Conservation (phyloP, 768 basidiomycete species). For the Lentinula lateritia region DNA sequence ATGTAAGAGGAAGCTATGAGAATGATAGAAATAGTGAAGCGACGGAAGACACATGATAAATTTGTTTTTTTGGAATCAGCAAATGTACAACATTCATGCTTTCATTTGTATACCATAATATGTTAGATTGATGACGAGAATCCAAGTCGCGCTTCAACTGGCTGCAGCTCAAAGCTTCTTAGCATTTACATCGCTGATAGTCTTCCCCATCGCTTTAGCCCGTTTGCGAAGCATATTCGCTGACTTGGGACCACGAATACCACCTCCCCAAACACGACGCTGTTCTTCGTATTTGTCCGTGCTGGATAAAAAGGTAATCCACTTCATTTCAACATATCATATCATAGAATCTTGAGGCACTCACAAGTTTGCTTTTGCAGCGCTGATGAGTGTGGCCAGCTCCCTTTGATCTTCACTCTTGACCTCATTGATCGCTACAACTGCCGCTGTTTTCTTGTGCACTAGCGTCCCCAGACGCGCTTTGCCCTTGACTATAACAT, state of each 20-base stretch:
- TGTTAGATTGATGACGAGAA: too few species aligned
- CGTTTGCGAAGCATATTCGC: constrained; percentile 91
- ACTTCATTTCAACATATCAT: not conserved
- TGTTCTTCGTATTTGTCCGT: constrained; percentile 91
- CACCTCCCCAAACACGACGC: constrained; percentile 93
- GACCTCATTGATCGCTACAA: constrained; percentile 90
- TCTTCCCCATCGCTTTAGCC: constrained; percentile 85
- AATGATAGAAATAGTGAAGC: too few species aligned
- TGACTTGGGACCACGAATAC: constrained; percentile 91
- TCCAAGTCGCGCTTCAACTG: too few species aligned
- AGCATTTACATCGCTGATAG: constrained; percentile 44
- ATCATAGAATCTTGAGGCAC: constrained; percentile 25
- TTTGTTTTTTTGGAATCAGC: too few species aligned
- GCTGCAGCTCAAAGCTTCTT: constrained; percentile 54
- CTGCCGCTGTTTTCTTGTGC: constrained; percentile 97
- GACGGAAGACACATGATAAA: too few species aligned
- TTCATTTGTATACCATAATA: too few species aligned
- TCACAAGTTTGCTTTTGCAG: constrained; percentile 96
- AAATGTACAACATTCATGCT: too few species aligned
- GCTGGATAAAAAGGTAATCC: constrained; percentile 32
- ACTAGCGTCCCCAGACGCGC: constrained; percentile 97
- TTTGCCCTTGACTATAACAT: constrained; percentile 98
- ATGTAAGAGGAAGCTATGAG: too few species aligned
- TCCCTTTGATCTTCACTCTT: constrained; percentile 92
- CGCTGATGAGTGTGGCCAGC: constrained; percentile 85